Base-by-base conservation (phyloP, 495 filamentous ascomycete species). In the Lasiosphaeria hispida region DNA sequence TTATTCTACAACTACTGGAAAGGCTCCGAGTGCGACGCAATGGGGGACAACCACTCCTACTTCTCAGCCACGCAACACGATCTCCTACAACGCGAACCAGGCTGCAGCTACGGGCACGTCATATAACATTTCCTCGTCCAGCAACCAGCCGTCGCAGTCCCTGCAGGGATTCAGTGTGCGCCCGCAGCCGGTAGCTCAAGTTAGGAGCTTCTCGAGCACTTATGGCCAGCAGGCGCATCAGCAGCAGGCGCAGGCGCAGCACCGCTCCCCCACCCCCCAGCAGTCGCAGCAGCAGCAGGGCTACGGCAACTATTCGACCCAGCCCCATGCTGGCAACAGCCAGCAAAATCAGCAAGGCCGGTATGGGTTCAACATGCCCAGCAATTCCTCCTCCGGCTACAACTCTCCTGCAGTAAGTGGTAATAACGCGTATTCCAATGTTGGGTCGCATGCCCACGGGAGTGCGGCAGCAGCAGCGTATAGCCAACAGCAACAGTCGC, bases 151-250 rank as follows among this genome's bases (percentile, higher is more conserved):
- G 19, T 63, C 68, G 1, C 54, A 63, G 15, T 50, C 63, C 1
- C 47, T 68, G 11, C 67, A 68, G 18, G 57, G 59, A 11, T 66
- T 70, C 36, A 65, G 53, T 23, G 58, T 72, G 30, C 59, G 64
- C 17, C 64, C 69, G 13, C 64, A 64, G 19, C 44, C 60, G 9
- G 51, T 51, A 15, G 11, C 57, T 5, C 61, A 68, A 43, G 53
- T 59, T 4, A 60, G 65, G 47, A 62, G 37, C 18, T 57, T 63
- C 10, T 35, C 67, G 17, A 59, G 23, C 14, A 18, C 57, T 3
- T 72, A 66, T 48, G 40, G 23, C 23, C 62, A 68, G 39, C 62
- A 68, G 48, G 48, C 41, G 13, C 64, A 65, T 7, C 67, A 67
- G 47, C 62, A 60, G 15, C 65, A 59, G 14, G 59, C 40, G 11